Percentiles rank a stretch among this genome's conserved stretches.
These are phyloP conservation scores for Capillidium heterosporum DNA, from an alignment of 371 early-diverging fungal species.

Conservation along the genomic window DNA sequence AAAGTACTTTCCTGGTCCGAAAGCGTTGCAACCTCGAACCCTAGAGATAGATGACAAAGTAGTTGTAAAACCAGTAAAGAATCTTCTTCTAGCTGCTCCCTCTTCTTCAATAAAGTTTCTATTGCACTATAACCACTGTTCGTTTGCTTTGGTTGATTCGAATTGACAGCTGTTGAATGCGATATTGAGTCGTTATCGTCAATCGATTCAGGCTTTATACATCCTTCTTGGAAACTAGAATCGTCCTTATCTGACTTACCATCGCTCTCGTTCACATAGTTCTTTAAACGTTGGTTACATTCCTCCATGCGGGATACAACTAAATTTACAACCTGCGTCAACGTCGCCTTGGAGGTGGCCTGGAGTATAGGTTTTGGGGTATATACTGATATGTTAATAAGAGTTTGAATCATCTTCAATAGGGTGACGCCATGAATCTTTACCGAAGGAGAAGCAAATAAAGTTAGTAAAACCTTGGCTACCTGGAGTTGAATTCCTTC, in stretches of 20 bases:
- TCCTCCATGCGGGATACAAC: conserved; percentile 22
- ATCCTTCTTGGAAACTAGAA: neutral
- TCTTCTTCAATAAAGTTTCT: neutral
- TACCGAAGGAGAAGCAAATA: conserved; percentile 16
- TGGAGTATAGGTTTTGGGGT: conserved; percentile 57
- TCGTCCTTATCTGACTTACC: neutral
- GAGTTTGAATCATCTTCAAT: conserved; percentile 36
- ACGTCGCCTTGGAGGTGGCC: conserved; percentile 65
- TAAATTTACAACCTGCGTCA: conserved; percentile 77
- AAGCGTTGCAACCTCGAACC: conserved; percentile 10
- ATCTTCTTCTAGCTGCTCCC: conserved; percentile 1
- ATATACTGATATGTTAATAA: conserved; percentile 44
- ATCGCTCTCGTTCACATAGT: neutral
- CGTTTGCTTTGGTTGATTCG: neutral
- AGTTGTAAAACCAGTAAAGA: conserved; percentile 13
- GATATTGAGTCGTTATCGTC: neutral
- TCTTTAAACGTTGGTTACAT: neutral
- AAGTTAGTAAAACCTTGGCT: conserved; percentile 30
- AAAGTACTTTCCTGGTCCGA: conserved; percentile 6
- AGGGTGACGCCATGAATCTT: conserved; percentile 18
- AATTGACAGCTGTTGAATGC: neutral
- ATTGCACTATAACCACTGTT: neutral
- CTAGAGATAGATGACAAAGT: conserved; percentile 26
- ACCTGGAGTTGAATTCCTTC: conserved; percentile 48
- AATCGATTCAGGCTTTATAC: neutral